Evolutionary conservation across 345 rosid species (phyloP).

Genomic region (Zanthoxylum bungeanum): DNA sequence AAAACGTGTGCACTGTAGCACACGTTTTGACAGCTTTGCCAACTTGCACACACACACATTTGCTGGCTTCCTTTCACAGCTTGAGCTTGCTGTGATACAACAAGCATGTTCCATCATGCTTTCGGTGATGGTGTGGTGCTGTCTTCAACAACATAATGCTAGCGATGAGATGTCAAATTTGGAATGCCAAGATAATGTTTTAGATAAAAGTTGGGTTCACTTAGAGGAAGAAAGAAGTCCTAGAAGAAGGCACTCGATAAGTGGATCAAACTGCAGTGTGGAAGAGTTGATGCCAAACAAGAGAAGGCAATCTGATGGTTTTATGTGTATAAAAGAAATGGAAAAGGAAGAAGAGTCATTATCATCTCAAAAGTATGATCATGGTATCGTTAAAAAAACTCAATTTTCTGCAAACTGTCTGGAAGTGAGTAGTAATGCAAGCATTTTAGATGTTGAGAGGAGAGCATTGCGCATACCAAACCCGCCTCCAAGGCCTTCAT

Average conservation of each 20-base stretch:
- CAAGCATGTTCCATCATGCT: too few species aligned
- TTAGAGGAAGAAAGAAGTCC: constrained; percentile 57
- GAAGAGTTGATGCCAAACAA: constrained; percentile 42
- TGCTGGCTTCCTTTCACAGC: too few species aligned
- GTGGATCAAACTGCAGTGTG: constrained; percentile 48
- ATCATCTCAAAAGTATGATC: constrained; percentile 26
- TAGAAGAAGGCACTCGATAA: constrained; percentile 61
- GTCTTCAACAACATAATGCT: constrained; percentile 55
- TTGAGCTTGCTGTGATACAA: too few species aligned
- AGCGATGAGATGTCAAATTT: constrained; percentile 37
- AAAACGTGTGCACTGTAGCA: too few species aligned
- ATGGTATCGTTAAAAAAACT: constrained; percentile 21
- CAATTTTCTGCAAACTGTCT: constrained; percentile 27
- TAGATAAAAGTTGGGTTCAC: constrained; percentile 39
- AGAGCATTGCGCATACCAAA: constrained; percentile 65
- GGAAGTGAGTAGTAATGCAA: constrained; percentile 33
- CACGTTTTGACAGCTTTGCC: too few species aligned
- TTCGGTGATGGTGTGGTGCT: too few species aligned
- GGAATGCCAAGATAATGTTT: constrained; percentile 27
- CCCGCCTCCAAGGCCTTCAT: constrained; percentile 73
- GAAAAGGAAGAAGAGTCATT: constrained; percentile 40
- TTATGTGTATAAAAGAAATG: constrained; percentile 38
- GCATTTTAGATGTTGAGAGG: constrained; percentile 49
- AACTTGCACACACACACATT: too few species aligned
- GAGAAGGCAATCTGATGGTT: constrained; percentile 73